These are phyloP conservation scores for Echria macrotheca DNA, from an alignment of 495 filamentous ascomycete genomes.

Conservation along the genomic window DNA sequence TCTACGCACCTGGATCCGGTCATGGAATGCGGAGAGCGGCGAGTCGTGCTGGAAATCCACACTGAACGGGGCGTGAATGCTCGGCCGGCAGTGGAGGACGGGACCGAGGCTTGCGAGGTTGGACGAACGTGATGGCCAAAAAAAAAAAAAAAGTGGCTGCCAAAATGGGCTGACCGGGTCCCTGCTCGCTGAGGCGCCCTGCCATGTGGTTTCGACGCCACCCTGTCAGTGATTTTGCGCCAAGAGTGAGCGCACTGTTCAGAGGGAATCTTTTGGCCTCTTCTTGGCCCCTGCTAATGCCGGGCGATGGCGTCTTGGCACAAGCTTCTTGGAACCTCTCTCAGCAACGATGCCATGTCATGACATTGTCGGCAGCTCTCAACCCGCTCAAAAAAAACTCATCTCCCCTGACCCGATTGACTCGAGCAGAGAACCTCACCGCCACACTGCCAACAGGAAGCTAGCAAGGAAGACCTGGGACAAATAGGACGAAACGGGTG, in stretches of 20 bases:
- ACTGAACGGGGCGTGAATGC: neutral
- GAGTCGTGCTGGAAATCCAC: neutral
- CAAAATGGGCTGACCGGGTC: neutral
- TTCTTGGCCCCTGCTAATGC: neutral
- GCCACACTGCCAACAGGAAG: too few species aligned
- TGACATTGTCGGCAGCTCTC: too few species aligned
- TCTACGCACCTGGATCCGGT: too few species aligned
- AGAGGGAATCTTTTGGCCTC: neutral
- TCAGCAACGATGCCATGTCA: neutral
- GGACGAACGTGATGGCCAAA: too few species aligned
- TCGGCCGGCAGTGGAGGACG: neutral
- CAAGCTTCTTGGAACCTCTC: neutral
- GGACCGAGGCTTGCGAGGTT: too few species aligned
- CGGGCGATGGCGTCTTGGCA: neutral
- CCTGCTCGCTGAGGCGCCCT: neutral
- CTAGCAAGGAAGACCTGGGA: too few species aligned
- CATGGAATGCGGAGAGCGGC: too few species aligned
- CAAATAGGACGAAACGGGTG: too few species aligned
- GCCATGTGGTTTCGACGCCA: slow-evolving; percentile 1
- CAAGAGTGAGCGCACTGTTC: neutral
- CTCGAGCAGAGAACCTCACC: too few species aligned
- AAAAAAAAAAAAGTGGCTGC: neutral
- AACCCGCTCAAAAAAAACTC: neutral
- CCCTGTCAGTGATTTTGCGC: neutral
- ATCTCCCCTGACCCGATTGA: too few species aligned